Base-by-base conservation (phyloP, 2,329 filamentous ascomycete species). In the Exophiala calicioides region DNA sequence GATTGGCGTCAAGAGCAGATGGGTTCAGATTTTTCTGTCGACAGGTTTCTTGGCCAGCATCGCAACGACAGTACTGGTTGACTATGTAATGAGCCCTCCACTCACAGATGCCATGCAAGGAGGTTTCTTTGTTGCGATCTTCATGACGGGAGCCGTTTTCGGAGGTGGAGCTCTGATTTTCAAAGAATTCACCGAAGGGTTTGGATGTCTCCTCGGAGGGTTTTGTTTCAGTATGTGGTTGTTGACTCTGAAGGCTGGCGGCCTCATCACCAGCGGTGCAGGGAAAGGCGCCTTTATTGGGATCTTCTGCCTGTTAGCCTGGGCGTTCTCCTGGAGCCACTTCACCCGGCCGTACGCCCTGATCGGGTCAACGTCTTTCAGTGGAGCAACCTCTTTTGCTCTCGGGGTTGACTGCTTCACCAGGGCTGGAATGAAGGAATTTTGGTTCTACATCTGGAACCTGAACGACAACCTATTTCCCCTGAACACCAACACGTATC, bases 191-290 rank as follows among this genome's bases (percentile, higher is more conserved):
- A 90, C 88, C 0, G 84, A 86, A 65, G 85, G 90, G 45, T 71
- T 95, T n/a, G 88, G 86, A 2, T 95, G 88, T 62, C 72, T 91
- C n/a, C 73, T 95, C 0, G 90, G 89, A 19, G 90, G 90, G 1
- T 95, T 93, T 65, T 89, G 84, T 55, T 63, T 93, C 5, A 82
- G 84, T 62, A 95, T 95, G 90, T 97, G 91, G 91, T 75, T 97
- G 40, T 75, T 96, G 34, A 84, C 84, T 18, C 68, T 96, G 32
- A 84, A 82, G 45, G 75, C 82, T 0, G 90, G 89, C 5, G 90
- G 90, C 1, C 72, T 95, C 24, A 73, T 96, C 30, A 72, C 74
- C 3, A 74, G 77, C 2, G 75, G 75, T 1, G 72, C 75, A 12
- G 76, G 82, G 3, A 90, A 84, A 63, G 78, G 81, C 7, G 82